A percentile compares a stretch with the other conserved stretches of the same genome.
Evolutionary conservation across 2,329 filamentous ascomycete species (phyloP).

Genomic region (Stylonectria norvegica): DNA sequence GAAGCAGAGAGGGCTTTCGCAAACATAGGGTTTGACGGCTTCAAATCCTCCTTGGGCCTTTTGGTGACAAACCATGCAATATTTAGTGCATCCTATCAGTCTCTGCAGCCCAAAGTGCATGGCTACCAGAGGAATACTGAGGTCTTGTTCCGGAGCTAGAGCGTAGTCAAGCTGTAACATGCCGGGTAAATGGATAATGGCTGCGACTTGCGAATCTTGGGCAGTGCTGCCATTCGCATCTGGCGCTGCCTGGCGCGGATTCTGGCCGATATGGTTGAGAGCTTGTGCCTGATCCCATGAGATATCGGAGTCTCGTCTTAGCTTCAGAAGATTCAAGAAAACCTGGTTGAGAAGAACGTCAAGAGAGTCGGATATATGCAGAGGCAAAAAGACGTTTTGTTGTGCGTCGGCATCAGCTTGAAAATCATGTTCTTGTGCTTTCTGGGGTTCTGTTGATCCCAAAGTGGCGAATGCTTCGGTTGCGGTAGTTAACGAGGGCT

Average conservation of each 20-base stretch:
- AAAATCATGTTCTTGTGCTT: constrained; percentile 6
- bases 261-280: constrained; percentile 10
- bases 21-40: constrained; percentile 76
- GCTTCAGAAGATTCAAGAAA: constrained; percentile 60
- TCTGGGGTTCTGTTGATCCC: no score
- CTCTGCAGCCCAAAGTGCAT: constrained; percentile 78
- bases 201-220: no score
- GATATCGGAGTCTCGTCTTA: constrained; percentile 50
- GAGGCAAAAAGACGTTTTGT: constrained; percentile 32
- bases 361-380: constrained; percentile 71
- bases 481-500: constrained; percentile 59
- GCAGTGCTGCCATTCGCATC: no score
- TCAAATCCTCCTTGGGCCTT: constrained; percentile 62
- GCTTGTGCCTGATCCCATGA: constrained; percentile 54
- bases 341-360: constrained; percentile 57
- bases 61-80: constrained; percentile 81
- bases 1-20: constrained; percentile 69
- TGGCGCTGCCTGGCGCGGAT: no score
- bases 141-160: constrained; percentile 26
- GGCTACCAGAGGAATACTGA: constrained; percentile 53
- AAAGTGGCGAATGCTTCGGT: constrained; percentile 27
- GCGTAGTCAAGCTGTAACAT: constrained; percentile 32
- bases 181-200: no score
- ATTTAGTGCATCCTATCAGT: constrained; percentile 77
- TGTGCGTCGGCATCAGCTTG: background rate